A percentile compares a stretch with the other conserved stretches of the same genome.
Evolutionary conservation across 352 stramenopile species (phyloP).

Genomic region (Pythium sukuiense): DNA sequence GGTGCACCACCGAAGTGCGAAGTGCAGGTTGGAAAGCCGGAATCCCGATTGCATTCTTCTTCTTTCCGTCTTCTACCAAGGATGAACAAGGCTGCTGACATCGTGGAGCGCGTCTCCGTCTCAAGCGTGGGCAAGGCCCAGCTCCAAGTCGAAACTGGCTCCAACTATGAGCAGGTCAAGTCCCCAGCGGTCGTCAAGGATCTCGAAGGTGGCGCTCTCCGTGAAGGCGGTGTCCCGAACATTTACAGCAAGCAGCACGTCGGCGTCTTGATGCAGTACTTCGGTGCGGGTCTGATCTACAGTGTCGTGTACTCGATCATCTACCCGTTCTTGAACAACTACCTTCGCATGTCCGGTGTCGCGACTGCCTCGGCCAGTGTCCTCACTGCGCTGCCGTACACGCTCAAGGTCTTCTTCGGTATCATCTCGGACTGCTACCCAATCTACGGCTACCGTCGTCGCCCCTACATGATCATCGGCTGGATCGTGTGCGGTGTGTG

Average conservation of each 20-base stretch:
- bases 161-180: slow-evolving; percentile 19
- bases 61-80: slow-evolving; percentile 16
- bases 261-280: slow-evolving; percentile 37
- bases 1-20: neutral
- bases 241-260: slow-evolving; percentile 35
- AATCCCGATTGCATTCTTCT: slow-evolving; percentile 17
- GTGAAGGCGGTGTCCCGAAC: slow-evolving; percentile 29
- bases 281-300: slow-evolving; percentile 31
- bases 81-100: slow-evolving; percentile 30
- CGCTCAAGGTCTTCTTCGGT: slow-evolving; percentile 72
- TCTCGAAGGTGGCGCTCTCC: slow-evolving; percentile 37
- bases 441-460: slow-evolving; percentile 80
- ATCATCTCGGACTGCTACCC: slow-evolving; percentile 86
- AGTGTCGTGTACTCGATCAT: slow-evolving; percentile 25
- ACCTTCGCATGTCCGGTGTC: slow-evolving; percentile 37
- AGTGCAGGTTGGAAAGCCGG: slow-evolving; percentile 21
- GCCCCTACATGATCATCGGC: slow-evolving; percentile 83
- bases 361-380: slow-evolving; percentile 28
- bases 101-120: slow-evolving; percentile 26
- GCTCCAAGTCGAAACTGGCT: slow-evolving; percentile 22
- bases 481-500: slow-evolving; percentile 30
- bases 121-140: slow-evolving; percentile 21
- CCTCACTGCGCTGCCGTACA: slow-evolving; percentile 51
- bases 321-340: slow-evolving; percentile 45
- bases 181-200: slow-evolving; percentile 1